Evolutionary conservation across 1,284 basidiomycete species (phyloP), one percentile per base, ranked within the genome.

Genomic region (Porogramme epimiltina): DNA sequence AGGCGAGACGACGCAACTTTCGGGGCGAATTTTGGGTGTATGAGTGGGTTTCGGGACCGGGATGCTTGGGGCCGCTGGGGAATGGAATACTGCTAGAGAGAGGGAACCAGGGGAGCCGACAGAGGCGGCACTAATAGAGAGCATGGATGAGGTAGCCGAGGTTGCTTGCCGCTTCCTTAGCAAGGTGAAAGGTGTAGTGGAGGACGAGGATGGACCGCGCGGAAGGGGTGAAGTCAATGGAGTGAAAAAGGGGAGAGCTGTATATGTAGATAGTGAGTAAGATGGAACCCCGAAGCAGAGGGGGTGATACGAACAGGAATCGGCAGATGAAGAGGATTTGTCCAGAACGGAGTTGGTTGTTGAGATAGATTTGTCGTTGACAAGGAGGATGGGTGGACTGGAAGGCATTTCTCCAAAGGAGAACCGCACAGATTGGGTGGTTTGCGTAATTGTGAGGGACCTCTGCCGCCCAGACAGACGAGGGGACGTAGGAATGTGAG

Each of bases 181-280:
- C 19, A 54, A 26, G 15, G 50, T 42, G 13, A 60, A 47, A 1
- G 58, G 42, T 19, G 52, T 36, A 24, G 33, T 26, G 6, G 48
- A 42, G 3, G 24, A 33, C 31, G 53, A 47, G 13, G 31, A 42
- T 16, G 25, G 24, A 33, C 53, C 20, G n/a, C 20, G 31, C 45
- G 11, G 56, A 43, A 41, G 33, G 5, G 63, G 62, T 4, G 60
- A 56, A 6, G 48, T 62, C 15, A 60, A 52, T 13, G 63, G 60
- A 4, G 63, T 62, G 23, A 56, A 45, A 41, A 63, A 65, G 1
- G 55, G 44, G 16, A 58, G 42, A 22, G 63, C 60, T 63, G n/a
- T n/a, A n/a, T 20, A 19, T 31, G 28, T 8, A 2, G 25, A 25
- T 23, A 19, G 44, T 5, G 18, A 16, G 26, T 20, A 26, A 26